phyloP scores from a whole-genome alignment of 805 yeast species.

The Monosporozyma aquatica region DNA sequence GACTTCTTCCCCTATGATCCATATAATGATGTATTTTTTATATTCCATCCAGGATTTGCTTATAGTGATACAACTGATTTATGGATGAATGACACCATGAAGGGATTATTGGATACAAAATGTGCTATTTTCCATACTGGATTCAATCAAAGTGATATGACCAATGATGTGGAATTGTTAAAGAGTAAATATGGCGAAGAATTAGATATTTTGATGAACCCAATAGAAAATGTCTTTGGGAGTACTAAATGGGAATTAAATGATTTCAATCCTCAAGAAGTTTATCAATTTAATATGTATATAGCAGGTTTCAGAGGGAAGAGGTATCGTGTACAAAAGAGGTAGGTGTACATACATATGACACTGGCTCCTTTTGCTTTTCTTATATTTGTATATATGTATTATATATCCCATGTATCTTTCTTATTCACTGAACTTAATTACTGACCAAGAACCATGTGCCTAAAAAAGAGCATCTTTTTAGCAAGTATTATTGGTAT shows the following conservation, averaged over 20 bases:
- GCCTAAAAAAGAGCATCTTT: neutral
- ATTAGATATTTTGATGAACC: constrained; percentile 72
- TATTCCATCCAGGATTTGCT: constrained; percentile 92
- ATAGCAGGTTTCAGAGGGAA: constrained; percentile 93
- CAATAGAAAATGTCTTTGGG: constrained; percentile 63
- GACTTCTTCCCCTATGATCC: constrained; percentile 99
- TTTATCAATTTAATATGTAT: constrained; percentile 87
- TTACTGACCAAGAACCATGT: neutral
- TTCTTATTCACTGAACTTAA: too few relatives aligned
- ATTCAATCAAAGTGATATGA: constrained; percentile 66
- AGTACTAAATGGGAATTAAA: constrained; percentile 93
- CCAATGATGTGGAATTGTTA: constrained; percentile 67
- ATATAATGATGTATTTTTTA: constrained; percentile 82
- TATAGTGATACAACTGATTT: constrained; percentile 69
- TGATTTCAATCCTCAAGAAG: constrained; percentile 86
- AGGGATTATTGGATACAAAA: constrained; percentile 84
- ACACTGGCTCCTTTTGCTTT: too few relatives aligned
- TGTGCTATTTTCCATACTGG: constrained; percentile 91
- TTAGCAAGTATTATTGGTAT: too few relatives aligned
- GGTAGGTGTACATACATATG: constrained; percentile 9
- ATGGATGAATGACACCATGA: constrained; percentile 88
- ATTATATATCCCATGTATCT: too few relatives aligned
- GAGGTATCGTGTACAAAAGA: constrained; percentile 77
- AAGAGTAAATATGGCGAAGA: constrained; percentile 59
- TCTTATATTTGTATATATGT: neutral